Evolutionary conservation across 176 grass and related monocot genomes (phyloP), one percentile per base, ranked within the genome.

Genomic region (Lolium multiflorum): DNA sequence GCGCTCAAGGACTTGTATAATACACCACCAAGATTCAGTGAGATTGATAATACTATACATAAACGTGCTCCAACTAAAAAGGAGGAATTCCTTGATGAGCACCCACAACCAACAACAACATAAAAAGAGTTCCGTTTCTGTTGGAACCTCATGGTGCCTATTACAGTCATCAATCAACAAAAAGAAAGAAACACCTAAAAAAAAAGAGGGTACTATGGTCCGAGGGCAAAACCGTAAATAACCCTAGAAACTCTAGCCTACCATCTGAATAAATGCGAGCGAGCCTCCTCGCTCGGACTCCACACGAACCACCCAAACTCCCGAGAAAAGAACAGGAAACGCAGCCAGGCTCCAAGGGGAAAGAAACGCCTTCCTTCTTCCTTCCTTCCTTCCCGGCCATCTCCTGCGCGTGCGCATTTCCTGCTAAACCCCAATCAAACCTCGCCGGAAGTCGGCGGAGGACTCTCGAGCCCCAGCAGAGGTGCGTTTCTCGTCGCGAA

Each of bases 231-330:
- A 6, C 13, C 67, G 85, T 87, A 50, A 87, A 75, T 84, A 25
- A 2, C 2, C 3, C 11, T 3, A 11, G 10, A 20, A 71, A 56
- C 6, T 7, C 8, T 15, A 24, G 21, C 81, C 14, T 17, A 4
- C 51, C 43, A 10, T 81, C 41, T 6, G 48, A 86, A 86, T 78
- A 90, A 90, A 86, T 80, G 31, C 41, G 50, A 28, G 24, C 77
- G 9, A 39, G 22, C 21, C 13, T 5, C 58, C 55, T 43, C 41
- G 38, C 63, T 48, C 12, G 8, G 28, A 78, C 22, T 24, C 88
- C 25, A 77, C 25, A 77, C 79, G n/a, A 66, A 15, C 70, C 88
- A 77, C 60, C 9, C 25, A 18, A 79, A 46, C 37, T 73, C 44
- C 63, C 66, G 2, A 78, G 54, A 48, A 25, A 48, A 22, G 44